Conservation (phyloP, 306 rosid species). For the Begonia peltatifolia region DNA sequence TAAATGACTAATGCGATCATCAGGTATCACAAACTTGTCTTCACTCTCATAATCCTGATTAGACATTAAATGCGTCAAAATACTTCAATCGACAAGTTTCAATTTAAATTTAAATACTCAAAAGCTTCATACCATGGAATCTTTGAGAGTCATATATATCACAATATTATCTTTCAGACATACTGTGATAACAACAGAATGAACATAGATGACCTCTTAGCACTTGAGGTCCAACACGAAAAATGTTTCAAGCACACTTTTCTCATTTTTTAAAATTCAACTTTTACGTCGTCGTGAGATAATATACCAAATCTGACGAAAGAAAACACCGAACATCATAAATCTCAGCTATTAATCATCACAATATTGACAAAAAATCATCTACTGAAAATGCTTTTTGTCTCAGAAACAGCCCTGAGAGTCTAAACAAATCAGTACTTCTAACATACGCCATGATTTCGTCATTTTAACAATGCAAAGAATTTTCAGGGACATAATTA, state of each 20-base stretch:
- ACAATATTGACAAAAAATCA: background rate
- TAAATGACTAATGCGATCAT: conserved; percentile 78
- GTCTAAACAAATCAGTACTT: no score
- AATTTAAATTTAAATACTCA: no score
- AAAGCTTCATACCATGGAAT: no score
- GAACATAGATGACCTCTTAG: background rate
- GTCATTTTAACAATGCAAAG: no score
- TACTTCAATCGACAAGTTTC: background rate
- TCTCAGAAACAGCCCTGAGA: no score
- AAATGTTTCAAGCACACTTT: background rate
- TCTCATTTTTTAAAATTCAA: background rate
- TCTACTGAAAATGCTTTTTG: no score
- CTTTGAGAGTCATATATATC: no score
- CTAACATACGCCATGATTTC: no score
- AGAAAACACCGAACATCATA: background rate
- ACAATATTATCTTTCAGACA: background rate
- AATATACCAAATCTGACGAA: no score
- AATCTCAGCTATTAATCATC: background rate
- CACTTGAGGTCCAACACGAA: background rate
- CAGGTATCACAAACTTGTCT: conserved; percentile 53
- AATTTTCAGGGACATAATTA: no score
- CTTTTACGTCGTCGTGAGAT: background rate
- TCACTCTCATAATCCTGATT: conserved; percentile 76
- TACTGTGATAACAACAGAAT: background rate
- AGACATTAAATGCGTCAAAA: conserved; percentile 9